These are phyloP conservation scores for Prunus dulcis DNA, from an alignment of 306 rosid genomes.

Conservation along the genomic window DNA sequence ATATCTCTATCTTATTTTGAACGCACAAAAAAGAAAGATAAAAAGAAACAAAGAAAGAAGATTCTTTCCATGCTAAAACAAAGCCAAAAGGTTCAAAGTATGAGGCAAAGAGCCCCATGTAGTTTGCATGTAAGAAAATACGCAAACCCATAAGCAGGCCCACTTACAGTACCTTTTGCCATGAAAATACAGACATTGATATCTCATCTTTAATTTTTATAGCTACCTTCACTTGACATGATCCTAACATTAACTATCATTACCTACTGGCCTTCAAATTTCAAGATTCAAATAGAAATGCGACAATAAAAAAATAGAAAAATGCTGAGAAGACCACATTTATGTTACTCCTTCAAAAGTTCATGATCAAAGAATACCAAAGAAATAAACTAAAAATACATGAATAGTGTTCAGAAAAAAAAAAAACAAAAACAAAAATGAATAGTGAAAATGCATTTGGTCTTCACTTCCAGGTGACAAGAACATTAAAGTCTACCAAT, in stretches of 20 bases:
- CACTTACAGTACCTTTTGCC: background rate
- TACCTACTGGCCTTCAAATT: too few relatives aligned
- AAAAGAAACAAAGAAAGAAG: background rate
- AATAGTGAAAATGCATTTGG: background rate
- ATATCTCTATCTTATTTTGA: background rate
- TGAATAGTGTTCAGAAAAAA: too few relatives aligned
- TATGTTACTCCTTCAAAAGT: too few relatives aligned
- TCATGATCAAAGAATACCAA: too few relatives aligned
- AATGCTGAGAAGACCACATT: too few relatives aligned
- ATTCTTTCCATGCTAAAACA: conserved; percentile 18
- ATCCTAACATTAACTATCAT: too few relatives aligned
- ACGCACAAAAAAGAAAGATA: background rate
- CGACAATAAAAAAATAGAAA: too few relatives aligned
- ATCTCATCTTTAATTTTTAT: background rate
- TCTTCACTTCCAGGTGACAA: background rate
- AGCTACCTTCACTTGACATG: background rate
- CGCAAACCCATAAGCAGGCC: conserved; percentile 7
- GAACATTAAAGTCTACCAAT: background rate
- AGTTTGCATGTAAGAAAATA: conserved; percentile 14
- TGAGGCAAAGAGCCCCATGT: conserved; percentile 5
- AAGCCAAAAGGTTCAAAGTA: conserved; percentile 10
- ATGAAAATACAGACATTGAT: background rate
- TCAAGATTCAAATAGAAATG: too few relatives aligned
- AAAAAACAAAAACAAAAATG: background rate
- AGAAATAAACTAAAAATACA: background rate